These are phyloP conservation scores for Nicotiana sylvestris DNA, from an alignment of 257 asterid species.

Conservation along the genomic window DNA sequence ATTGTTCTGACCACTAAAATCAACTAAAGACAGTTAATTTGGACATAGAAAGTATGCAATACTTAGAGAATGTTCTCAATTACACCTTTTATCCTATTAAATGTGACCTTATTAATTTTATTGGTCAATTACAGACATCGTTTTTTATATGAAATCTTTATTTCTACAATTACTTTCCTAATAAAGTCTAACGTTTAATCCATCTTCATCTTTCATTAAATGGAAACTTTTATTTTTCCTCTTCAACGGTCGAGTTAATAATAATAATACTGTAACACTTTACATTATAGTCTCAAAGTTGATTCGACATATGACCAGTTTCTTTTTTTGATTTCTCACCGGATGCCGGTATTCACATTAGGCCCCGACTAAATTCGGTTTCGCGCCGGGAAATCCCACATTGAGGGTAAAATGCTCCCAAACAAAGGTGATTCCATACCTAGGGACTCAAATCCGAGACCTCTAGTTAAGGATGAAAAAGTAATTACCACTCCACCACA, in stretches of 20 bases:
- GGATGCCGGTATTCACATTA: too few relatives aligned
- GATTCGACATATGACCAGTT: background rate
- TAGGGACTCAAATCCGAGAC: too few relatives aligned
- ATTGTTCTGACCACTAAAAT: background rate
- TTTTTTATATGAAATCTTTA: too few relatives aligned
- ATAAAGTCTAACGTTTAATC: background rate
- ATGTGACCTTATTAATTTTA: background rate
- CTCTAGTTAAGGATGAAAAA: too few relatives aligned
- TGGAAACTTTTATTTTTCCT: too few relatives aligned
- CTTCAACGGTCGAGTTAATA: background rate
- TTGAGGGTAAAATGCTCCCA: too few relatives aligned
- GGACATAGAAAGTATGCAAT: background rate
- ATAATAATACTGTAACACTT: background rate
- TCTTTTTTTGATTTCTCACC: too few relatives aligned
- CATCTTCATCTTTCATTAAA: too few relatives aligned
- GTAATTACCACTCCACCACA: too few relatives aligned
- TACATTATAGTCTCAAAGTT: background rate
- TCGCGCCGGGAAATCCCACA: too few relatives aligned
- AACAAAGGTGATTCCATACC: too few relatives aligned
- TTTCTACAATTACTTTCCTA: background rate
- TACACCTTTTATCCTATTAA: background rate
- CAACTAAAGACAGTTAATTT: background rate
- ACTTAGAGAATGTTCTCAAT: background rate
- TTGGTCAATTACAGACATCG: background rate
- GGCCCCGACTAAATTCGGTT: too few relatives aligned